phyloP scores from a whole-genome alignment of 208 protist species.

The Polymyxa betae region DNA sequence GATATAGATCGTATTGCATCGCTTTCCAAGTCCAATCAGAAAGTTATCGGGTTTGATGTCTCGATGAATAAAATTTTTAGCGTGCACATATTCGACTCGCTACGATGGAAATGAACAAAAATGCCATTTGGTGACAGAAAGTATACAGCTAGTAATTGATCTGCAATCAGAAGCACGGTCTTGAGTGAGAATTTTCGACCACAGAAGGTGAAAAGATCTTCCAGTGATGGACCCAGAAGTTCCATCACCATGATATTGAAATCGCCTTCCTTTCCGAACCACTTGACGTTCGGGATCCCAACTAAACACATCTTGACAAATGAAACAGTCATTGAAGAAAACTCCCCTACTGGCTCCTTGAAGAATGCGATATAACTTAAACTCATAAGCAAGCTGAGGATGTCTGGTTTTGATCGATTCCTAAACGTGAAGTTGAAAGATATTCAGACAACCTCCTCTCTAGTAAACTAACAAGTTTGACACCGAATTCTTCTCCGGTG shows the following conservation, averaged over 20 bases:
- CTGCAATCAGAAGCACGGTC: slow-evolving; percentile 96
- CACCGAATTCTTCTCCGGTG: slow-evolving; percentile 83
- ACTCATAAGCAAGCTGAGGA: slow-evolving; percentile 96
- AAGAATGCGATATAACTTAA: slow-evolving; percentile 83
- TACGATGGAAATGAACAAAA: slow-evolving; percentile 13
- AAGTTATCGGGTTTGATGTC: slow-evolving; percentile 98
- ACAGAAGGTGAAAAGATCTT: slow-evolving; percentile 95
- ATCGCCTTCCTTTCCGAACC: slow-evolving; percentile 91
- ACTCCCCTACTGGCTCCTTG: background rate
- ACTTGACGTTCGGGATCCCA: slow-evolving; percentile 93
- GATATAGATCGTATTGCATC: slow-evolving; percentile 72
- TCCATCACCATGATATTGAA: slow-evolving; percentile 99
- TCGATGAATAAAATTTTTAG: slow-evolving; percentile 95
- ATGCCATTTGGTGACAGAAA: background rate
- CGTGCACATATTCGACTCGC: slow-evolving; percentile 94
- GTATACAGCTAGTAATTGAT: slow-evolving; percentile 86
- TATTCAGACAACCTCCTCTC: background rate
- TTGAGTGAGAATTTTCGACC: slow-evolving; percentile 90
- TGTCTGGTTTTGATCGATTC: slow-evolving; percentile 80
- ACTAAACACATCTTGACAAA: background rate
- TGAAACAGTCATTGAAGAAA: background rate
- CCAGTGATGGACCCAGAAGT: slow-evolving; percentile 93
- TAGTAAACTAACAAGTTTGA: slow-evolving; percentile 77
- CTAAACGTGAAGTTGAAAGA: background rate
- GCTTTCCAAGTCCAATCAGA: slow-evolving; percentile 89